phyloP scores from a whole-genome alignment of 331 rosid species.

The Spiraea crenata region DNA sequence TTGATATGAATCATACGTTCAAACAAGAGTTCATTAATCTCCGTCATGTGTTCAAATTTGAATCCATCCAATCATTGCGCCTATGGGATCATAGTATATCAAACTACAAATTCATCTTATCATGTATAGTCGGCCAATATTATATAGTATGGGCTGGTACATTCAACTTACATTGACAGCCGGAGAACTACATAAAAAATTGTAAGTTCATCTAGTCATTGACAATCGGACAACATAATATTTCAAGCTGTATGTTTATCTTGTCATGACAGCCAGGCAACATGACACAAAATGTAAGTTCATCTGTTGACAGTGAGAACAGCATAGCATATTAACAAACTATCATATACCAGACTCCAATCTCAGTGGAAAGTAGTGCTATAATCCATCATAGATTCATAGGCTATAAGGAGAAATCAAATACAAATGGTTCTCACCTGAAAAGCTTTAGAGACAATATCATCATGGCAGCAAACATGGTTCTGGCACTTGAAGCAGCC shows the following conservation, averaged over 20 bases:
- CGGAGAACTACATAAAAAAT: too few species aligned
- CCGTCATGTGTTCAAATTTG: not conserved
- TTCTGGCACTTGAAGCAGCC: constrained; percentile 75
- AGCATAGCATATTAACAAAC: too few species aligned
- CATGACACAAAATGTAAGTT: too few species aligned
- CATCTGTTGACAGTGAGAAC: too few species aligned
- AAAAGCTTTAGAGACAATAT: constrained; percentile 63
- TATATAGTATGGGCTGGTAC: not conserved
- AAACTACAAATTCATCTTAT: not conserved
- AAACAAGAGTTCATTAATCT: not conserved
- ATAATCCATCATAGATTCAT: not conserved
- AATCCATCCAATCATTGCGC: not conserved
- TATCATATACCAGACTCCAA: not conserved
- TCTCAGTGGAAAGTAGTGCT: not conserved
- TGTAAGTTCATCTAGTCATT: not conserved
- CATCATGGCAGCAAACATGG: constrained; percentile 58
- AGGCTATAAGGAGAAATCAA: not conserved
- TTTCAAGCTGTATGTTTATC: not conserved
- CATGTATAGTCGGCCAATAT: not conserved
- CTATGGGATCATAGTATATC: not conserved
- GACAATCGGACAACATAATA: not conserved
- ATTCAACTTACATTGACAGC: too few species aligned
- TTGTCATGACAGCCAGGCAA: too few species aligned
- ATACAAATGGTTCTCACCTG: constrained; percentile 44
- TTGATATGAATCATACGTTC: not conserved